Evolutionary conservation across 768 basidiomycete species (phyloP).

Genomic region (Zangia roseola): DNA sequence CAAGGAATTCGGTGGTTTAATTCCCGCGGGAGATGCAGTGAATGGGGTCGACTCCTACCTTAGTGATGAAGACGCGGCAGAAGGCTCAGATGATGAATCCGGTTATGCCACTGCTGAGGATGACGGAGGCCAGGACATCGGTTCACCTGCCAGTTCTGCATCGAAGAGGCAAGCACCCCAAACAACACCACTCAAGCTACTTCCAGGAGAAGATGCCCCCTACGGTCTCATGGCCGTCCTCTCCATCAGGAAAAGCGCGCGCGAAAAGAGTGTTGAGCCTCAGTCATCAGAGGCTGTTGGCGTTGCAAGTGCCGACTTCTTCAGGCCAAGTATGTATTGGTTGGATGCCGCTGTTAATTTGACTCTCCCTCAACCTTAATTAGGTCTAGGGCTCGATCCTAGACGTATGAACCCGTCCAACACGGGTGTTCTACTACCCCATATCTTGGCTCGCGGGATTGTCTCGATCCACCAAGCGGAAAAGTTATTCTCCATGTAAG

Average conservation of each 20-base stretch:
- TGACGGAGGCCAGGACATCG: conserved; percentile 18
- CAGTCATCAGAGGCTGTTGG: conserved; percentile 54
- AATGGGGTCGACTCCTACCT: conserved; percentile 40
- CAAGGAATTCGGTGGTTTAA: conserved; percentile 64
- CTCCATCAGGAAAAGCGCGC: conserved; percentile 45
- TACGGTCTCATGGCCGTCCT: conserved; percentile 77
- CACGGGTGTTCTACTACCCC: conserved; percentile 52
- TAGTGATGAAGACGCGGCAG: conserved; percentile 38
- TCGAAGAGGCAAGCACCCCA: conserved; percentile 40
- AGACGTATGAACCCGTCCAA: conserved; percentile 38
- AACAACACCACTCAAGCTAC: conserved; percentile 47
- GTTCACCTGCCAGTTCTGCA: conserved; percentile 32
- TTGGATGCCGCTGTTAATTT: not conserved
- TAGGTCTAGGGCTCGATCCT: conserved; percentile 43
- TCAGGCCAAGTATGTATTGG: conserved; percentile 52
- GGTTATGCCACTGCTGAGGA: conserved; percentile 27
- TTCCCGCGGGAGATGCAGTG: conserved; percentile 60
- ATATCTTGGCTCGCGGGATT: conserved; percentile 62
- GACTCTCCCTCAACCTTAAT: not conserved
- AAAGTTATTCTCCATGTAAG: conserved; percentile 69
- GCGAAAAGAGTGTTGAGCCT: conserved; percentile 41
- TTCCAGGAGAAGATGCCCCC: conserved; percentile 63
- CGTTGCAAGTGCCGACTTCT: conserved; percentile 68
- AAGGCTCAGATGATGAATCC: conserved; percentile 38
- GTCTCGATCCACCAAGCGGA: conserved; percentile 68